phyloP scores from a whole-genome alignment of 2,329 filamentous ascomycete genomes.

The Botrytis paeoniae region DNA sequence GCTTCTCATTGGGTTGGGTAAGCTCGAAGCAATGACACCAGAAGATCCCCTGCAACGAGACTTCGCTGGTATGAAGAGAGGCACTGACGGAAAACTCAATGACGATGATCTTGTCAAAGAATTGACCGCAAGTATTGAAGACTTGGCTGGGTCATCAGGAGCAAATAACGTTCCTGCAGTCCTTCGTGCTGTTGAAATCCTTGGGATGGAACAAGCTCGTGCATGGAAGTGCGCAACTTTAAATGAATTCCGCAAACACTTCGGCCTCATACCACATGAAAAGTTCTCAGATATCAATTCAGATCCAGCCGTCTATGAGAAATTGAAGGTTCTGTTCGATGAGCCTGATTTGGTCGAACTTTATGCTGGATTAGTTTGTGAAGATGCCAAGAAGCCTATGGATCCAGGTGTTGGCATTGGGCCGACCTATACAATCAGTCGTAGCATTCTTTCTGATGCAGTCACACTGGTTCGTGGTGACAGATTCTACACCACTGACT shows the following conservation, averaged over 20 bases:
- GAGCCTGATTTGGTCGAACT: slow-evolving; percentile 57
- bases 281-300: slow-evolving; percentile 81
- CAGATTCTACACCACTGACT: slow-evolving; percentile 50
- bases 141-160: slow-evolving; percentile 66
- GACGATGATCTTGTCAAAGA: slow-evolving; percentile 77
- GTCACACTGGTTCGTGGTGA: slow-evolving; percentile 55
- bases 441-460: slow-evolving; percentile 56
- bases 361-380: slow-evolving; percentile 62
- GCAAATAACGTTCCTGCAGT: slow-evolving; percentile 70
- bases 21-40: slow-evolving; percentile 58
- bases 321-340: slow-evolving; percentile 65
- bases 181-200: slow-evolving; percentile 71
- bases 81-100: slow-evolving; percentile 61
- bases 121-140: slow-evolving; percentile 65
- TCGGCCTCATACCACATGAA: slow-evolving; percentile 69
- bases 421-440: slow-evolving; percentile 50
- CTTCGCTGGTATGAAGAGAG: slow-evolving; percentile 64
- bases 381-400: slow-evolving; percentile 50
- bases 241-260: slow-evolving; percentile 83
- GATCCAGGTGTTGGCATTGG: slow-evolving; percentile 50
- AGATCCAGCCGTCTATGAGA: slow-evolving; percentile 65
- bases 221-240: slow-evolving; percentile 69
- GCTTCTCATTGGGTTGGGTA: slow-evolving; percentile 59
- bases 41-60: slow-evolving; percentile 64
- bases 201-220: slow-evolving; percentile 73